Conservation (phyloP, 108 stramenopile genomes). For the Cylindrotheca fusiformis region DNA sequence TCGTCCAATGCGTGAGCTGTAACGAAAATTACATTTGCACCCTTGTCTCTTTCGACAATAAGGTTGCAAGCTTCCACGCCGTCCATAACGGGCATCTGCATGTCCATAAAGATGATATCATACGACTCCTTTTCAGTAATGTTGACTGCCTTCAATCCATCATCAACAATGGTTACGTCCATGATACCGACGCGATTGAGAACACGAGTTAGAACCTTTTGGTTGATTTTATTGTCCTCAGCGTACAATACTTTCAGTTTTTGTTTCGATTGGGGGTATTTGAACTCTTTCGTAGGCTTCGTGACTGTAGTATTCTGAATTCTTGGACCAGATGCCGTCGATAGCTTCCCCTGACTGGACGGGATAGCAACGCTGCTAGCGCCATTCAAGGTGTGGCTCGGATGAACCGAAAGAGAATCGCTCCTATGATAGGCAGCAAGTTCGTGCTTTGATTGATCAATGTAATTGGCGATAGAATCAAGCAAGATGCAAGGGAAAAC, state of each 20-base stretch:
- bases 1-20: slow-evolving; percentile 36
- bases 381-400: neutral
- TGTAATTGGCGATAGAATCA: slow-evolving; percentile 9
- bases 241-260: slow-evolving; percentile 32
- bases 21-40: slow-evolving; percentile 21
- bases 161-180: slow-evolving; percentile 32
- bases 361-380: neutral
- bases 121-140: slow-evolving; percentile 9
- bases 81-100: slow-evolving; percentile 60
- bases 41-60: slow-evolving; percentile 24
- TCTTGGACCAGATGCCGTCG: neutral
- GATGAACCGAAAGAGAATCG: neutral
- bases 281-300: neutral
- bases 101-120: slow-evolving; percentile 38
- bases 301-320: neutral
- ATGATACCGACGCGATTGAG: slow-evolving; percentile 33
- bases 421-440: neutral
- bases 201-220: slow-evolving; percentile 34
- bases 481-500: slow-evolving; percentile 25
- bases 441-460: slow-evolving; percentile 1
- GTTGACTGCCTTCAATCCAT: slow-evolving; percentile 43
- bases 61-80: slow-evolving; percentile 48
- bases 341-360: neutral
- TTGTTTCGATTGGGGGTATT: neutral
- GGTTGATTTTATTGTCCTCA: slow-evolving; percentile 40